phyloP scores from a whole-genome alignment of 192 early-diverging fungal species.

The Backusella psychrophila region DNA sequence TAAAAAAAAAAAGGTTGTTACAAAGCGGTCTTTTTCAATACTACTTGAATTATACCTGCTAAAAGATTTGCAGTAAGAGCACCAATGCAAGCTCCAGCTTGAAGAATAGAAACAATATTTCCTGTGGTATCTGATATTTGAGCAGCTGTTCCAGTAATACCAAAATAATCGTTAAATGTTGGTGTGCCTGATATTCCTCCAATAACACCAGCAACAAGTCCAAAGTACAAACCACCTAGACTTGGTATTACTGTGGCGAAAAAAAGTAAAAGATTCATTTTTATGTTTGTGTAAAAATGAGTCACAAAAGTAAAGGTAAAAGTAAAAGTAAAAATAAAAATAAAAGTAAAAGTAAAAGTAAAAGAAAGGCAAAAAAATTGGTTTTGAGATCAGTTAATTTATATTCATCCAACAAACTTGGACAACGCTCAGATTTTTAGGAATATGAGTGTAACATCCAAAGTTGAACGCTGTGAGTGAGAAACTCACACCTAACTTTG shows the following conservation, averaged over 20 bases:
- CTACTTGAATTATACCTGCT: background rate
- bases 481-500: background rate
- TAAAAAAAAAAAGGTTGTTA: background rate
- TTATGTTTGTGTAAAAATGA: background rate
- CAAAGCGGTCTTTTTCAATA: background rate
- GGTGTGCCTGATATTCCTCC: background rate
- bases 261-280: background rate
- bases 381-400: background rate
- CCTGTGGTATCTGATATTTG: background rate
- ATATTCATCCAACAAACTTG: background rate
- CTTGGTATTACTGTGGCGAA: constrained; percentile 4
- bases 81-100: constrained; percentile 1
- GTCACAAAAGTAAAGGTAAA: background rate
- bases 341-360: background rate
- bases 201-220: background rate
- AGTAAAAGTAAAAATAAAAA: constrained; percentile 1
- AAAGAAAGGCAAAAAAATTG: constrained; percentile 1
- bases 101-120: constrained; percentile 10
- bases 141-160: background rate
- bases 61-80: constrained; percentile 5
- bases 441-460: background rate
- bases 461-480: background rate
- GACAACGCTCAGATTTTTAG: background rate
- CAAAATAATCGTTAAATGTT: constrained; percentile 1
- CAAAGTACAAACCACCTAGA: background rate